phyloP scores from a whole-genome alignment of 2,329 filamentous ascomycete genomes.

The Stachybotrys chartarum region DNA sequence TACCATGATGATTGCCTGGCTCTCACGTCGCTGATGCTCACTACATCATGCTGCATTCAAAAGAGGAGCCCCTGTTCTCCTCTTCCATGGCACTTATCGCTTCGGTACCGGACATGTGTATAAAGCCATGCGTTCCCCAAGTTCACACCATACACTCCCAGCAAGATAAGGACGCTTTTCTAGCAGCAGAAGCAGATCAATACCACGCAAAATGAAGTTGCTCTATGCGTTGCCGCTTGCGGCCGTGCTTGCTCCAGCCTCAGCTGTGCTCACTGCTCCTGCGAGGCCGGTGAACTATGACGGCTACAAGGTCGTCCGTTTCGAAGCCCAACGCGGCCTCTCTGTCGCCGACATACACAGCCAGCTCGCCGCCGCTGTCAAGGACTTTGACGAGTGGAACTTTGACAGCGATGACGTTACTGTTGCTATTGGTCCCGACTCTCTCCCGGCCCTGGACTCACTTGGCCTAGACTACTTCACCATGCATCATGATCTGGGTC shows the following conservation, averaged over 20 bases:
- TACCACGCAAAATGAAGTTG: neutral
- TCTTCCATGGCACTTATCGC: too few relatives aligned
- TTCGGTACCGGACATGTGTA: too few relatives aligned
- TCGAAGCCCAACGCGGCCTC: neutral
- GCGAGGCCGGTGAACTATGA: neutral
- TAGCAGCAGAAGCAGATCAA: neutral
- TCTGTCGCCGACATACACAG: neutral
- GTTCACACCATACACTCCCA: neutral
- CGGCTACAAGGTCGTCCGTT: neutral
- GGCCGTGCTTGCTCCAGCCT: neutral
- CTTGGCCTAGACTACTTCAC: conserved; percentile 21
- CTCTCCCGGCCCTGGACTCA: conserved; percentile 25
- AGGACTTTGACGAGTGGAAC: neutral
- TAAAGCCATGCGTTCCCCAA: neutral
- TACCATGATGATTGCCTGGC: neutral
- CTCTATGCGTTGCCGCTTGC: neutral
- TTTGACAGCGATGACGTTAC: neutral
- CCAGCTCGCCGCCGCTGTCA: neutral
- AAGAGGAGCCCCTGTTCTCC: neutral
- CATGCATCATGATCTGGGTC: conserved; percentile 32
- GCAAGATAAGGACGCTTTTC: neutral
- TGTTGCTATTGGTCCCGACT: conserved; percentile 29
- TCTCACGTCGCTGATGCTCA: neutral
- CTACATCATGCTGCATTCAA: neutral
- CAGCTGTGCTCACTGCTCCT: neutral